Evolutionary conservation across 1,284 basidiomycete genomes (phyloP).

Genomic region (Spongispora temasekensis): DNA sequence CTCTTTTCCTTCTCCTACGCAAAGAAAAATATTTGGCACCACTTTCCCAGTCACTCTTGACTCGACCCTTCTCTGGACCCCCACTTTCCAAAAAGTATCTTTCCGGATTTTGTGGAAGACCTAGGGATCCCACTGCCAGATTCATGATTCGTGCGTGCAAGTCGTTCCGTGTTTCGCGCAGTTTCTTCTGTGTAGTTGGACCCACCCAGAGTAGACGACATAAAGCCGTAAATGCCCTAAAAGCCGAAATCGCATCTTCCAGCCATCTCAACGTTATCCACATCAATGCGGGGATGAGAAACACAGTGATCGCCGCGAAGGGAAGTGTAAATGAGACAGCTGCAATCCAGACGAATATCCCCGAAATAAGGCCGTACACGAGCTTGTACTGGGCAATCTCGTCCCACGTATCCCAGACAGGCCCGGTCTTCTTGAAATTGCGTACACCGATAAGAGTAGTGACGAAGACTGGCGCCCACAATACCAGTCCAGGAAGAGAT

Average conservation of each 20-base stretch:
- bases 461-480: conserved; percentile 78
- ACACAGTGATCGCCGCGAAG: conserved; percentile 52
- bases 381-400: conserved; percentile 90
- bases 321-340: conserved; percentile 60
- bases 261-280: conserved; percentile 87
- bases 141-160: conserved; percentile 64
- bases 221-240: conserved; percentile 69
- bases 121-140: conserved; percentile 60
- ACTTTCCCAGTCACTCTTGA: conserved; percentile 65
- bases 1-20: conserved; percentile 74
- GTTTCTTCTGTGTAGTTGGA: conserved; percentile 49
- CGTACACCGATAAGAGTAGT: conserved; percentile 66
- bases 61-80: conserved; percentile 67
- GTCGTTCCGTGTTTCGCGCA: conserved; percentile 54
- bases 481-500: conserved; percentile 76
- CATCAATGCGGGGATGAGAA: conserved; percentile 72
- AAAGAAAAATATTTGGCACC: conserved; percentile 77
- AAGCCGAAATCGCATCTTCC: conserved; percentile 78
- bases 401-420: conserved; percentile 80
- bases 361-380: conserved; percentile 74
- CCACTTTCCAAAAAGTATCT: conserved; percentile 57
- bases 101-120: conserved; percentile 70
- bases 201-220: conserved; percentile 66
- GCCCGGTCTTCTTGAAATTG: conserved; percentile 75
- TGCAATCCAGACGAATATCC: conserved; percentile 61